phyloP scores from a whole-genome alignment of 306 rosid genomes.

The Glycyrrhiza uralensis region DNA sequence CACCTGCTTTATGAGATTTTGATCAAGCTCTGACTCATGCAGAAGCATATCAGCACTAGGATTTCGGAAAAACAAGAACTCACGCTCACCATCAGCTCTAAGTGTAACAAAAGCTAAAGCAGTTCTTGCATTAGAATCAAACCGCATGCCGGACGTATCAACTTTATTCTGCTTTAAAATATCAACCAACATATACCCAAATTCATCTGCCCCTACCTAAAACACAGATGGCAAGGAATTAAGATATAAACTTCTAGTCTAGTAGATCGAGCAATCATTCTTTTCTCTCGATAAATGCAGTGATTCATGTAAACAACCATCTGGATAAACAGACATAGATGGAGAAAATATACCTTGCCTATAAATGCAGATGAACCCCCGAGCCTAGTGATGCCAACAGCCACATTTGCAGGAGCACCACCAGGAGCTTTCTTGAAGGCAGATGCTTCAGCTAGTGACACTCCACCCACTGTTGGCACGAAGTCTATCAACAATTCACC shows the following conservation, averaged over 20 bases:
- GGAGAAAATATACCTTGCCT: conserved; percentile 70
- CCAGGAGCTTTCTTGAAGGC: conserved; percentile 97
- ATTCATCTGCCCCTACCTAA: conserved; percentile 93
- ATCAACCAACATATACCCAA: conserved; percentile 73
- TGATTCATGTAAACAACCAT: too few species aligned
- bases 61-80: conserved; percentile 87
- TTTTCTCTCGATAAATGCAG: neutral
- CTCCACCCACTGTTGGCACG: conserved; percentile 82
- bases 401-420: conserved; percentile 99
- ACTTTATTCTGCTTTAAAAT: conserved; percentile 75
- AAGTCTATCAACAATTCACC: conserved; percentile 83
- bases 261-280: neutral
- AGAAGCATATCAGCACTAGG: conserved; percentile 99
- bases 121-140: conserved; percentile 77
- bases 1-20: conserved; percentile 60
- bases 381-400: conserved; percentile 78
- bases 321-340: conserved; percentile 17
- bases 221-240: conserved; percentile 3
- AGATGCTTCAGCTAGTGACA: conserved; percentile 89
- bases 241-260: neutral
- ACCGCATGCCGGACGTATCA: conserved; percentile 65
- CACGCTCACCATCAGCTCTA: conserved; percentile 90
- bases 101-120: conserved; percentile 91
- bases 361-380: conserved; percentile 92
- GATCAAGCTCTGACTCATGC: conserved; percentile 72